phyloP scores from a whole-genome alignment of 208 protist genomes.

The Acanthamoeba royreba region DNA sequence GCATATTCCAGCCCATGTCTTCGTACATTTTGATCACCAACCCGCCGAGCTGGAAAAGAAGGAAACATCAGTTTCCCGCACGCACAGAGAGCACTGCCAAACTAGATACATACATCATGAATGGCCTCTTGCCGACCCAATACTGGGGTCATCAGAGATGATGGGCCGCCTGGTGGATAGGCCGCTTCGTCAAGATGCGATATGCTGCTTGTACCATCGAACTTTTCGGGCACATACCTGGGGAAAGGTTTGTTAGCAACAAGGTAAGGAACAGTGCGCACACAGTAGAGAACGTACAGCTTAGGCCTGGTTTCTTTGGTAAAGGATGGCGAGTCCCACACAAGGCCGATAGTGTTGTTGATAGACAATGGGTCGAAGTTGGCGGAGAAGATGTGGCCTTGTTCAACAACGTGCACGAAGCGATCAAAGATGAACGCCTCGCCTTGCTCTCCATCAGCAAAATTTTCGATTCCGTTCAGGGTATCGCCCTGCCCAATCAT shows the following conservation, averaged over 20 bases:
- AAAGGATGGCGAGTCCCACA: not conserved
- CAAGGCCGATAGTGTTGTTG: not conserved
- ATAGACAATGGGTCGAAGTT: not conserved
- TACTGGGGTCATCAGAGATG: not conserved
- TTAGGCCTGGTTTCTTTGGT: not conserved
- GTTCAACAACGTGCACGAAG: not conserved
- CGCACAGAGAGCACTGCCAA: not conserved
- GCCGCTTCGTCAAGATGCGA: constrained; percentile 15
- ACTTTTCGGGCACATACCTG: not conserved
- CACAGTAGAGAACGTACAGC: not conserved
- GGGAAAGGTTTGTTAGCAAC: not conserved
- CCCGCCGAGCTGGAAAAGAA: not conserved
- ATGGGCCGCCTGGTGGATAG: not conserved
- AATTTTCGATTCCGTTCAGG: not conserved
- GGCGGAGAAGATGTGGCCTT: not conserved
- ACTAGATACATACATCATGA: not conserved
- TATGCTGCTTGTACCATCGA: not conserved
- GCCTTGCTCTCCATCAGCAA: not conserved
- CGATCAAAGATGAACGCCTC: not conserved
- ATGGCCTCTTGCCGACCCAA: constrained; percentile 9
- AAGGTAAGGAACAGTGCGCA: not conserved
- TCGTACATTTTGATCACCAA: constrained; percentile 16
- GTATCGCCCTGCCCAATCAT: not conserved
- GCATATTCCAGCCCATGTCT: constrained; percentile 27
- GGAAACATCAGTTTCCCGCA: not conserved